Evolutionary conservation across 805 yeast genomes (phyloP).

Genomic region (Ogataea pilisensis): DNA sequence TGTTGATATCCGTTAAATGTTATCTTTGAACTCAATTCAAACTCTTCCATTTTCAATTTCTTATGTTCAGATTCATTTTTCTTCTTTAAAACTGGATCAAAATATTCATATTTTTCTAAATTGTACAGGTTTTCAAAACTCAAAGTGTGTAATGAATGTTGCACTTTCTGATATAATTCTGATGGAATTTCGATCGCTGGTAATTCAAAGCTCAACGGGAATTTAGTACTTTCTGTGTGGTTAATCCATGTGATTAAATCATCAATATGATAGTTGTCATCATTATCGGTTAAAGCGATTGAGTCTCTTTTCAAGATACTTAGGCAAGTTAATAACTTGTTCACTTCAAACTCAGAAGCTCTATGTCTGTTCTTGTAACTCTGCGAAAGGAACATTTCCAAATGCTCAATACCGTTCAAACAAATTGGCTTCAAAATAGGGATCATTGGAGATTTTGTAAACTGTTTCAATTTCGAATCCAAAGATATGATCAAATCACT

Average conservation of each 20-base stretch:
- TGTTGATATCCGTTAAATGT: constrained; percentile 30
- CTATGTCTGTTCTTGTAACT: constrained; percentile 6
- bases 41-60: background rate
- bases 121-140: constrained; percentile 10
- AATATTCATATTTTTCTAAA: constrained; percentile 15
- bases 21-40: background rate
- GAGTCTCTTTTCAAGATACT: constrained; percentile 16
- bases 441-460: constrained; percentile 17
- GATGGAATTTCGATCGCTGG: constrained; percentile 12
- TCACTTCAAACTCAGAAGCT: constrained; percentile 8
- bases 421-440: constrained; percentile 47
- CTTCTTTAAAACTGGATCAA: constrained; percentile 9
- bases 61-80: constrained; percentile 1
- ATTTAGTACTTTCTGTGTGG: constrained; percentile 9
- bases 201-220: constrained; percentile 17
- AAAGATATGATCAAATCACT: constrained; percentile 46
- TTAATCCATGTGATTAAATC: constrained; percentile 29
- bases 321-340: constrained; percentile 16
- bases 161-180: constrained; percentile 15
- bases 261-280: constrained; percentile 14
- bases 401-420: constrained; percentile 43
- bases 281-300: constrained; percentile 8
- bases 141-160: constrained; percentile 17
- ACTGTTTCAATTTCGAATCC: constrained; percentile 34
- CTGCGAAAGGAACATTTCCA: constrained; percentile 17